Percentiles rank a stretch among this genome's conserved stretches.
Conservation (phyloP, 768 basidiomycete genomes). For the Mycena sanguinolenta region DNA sequence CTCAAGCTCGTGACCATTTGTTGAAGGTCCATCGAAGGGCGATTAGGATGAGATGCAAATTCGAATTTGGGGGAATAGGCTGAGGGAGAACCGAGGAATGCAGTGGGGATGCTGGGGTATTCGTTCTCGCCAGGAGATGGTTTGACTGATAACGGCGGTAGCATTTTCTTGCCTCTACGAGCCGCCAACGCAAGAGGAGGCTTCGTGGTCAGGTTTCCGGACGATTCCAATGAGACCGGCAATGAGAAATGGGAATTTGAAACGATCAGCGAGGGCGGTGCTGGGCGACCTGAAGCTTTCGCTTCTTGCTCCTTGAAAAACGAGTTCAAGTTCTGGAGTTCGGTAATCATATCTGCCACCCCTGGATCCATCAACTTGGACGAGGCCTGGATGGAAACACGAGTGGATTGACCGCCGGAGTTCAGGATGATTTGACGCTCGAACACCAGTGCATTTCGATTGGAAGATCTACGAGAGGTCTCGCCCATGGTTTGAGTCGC, state of each 20-base stretch:
- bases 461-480: slow-evolving; percentile 19
- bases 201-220: slow-evolving; percentile 39
- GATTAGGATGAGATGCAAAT: slow-evolving; percentile 39
- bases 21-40: slow-evolving; percentile 50
- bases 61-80: slow-evolving; percentile 51
- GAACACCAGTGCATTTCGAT: slow-evolving; percentile 49
- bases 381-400: slow-evolving; percentile 51
- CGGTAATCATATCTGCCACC: slow-evolving; percentile 55
- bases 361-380: slow-evolving; percentile 53
- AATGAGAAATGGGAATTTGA: slow-evolving; percentile 58
- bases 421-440: slow-evolving; percentile 51
- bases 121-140: slow-evolving; percentile 37
- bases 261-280: slow-evolving; percentile 55
- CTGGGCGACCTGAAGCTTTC: slow-evolving; percentile 11
- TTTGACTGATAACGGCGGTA: slow-evolving; percentile 47
- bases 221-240: slow-evolving; percentile 53
- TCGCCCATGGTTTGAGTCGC: slow-evolving; percentile 24
- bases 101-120: slow-evolving; percentile 60
- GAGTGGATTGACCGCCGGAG: slow-evolving; percentile 44
- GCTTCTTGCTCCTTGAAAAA: slow-evolving; percentile 51
- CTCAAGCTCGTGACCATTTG: slow-evolving; percentile 63
- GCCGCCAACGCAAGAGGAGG: slow-evolving; percentile 48
- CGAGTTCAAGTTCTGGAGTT: slow-evolving; percentile 54
- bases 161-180: slow-evolving; percentile 53
- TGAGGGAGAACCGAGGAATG: slow-evolving; percentile 58